These are phyloP conservation scores for Yamadazyma aaseri DNA, from an alignment of 1,139 yeast genomes.

Conservation along the genomic window DNA sequence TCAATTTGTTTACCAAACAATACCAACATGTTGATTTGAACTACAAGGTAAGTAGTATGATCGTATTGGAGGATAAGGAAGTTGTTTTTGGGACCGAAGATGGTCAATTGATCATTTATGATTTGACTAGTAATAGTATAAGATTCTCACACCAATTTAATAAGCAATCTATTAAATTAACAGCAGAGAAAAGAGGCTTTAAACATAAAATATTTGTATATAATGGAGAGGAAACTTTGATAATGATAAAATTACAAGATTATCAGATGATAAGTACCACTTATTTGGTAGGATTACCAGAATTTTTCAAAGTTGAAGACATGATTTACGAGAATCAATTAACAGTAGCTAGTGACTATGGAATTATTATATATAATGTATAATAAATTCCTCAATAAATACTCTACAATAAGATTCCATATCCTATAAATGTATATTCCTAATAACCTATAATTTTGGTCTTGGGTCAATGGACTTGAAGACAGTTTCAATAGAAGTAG, in stretches of 20 bases:
- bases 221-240: slow-evolving; percentile 25
- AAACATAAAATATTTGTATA: slow-evolving; percentile 10
- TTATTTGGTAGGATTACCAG: slow-evolving; percentile 25
- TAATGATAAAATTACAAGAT: slow-evolving; percentile 14
- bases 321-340: slow-evolving; percentile 12
- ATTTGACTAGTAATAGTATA: slow-evolving; percentile 5
- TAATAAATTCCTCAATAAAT: no score
- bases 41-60: slow-evolving; percentile 15
- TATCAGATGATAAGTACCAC: slow-evolving; percentile 5
- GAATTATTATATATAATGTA: slow-evolving; percentile 8
- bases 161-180: slow-evolving; percentile 8
- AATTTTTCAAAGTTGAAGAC: slow-evolving; percentile 17
- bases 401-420: no score
- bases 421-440: not conserved
- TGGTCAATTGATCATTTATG: slow-evolving; percentile 21
- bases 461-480: slow-evolving; percentile 65
- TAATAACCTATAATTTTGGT: slow-evolving; percentile 38
- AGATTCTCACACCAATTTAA: slow-evolving; percentile 12
- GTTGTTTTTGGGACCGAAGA: slow-evolving; percentile 25
- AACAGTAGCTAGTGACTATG: slow-evolving; percentile 16
- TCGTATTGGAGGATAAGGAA: slow-evolving; percentile 15
- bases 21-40: slow-evolving; percentile 16
- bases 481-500: slow-evolving; percentile 71
- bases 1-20: slow-evolving; percentile 17
- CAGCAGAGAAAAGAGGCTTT: slow-evolving; percentile 1